Percentiles rank a stretch among this genome's conserved stretches.
phyloP scores from a whole-genome alignment of 768 basidiomycete species.

The Lactifluus pinguis region DNA sequence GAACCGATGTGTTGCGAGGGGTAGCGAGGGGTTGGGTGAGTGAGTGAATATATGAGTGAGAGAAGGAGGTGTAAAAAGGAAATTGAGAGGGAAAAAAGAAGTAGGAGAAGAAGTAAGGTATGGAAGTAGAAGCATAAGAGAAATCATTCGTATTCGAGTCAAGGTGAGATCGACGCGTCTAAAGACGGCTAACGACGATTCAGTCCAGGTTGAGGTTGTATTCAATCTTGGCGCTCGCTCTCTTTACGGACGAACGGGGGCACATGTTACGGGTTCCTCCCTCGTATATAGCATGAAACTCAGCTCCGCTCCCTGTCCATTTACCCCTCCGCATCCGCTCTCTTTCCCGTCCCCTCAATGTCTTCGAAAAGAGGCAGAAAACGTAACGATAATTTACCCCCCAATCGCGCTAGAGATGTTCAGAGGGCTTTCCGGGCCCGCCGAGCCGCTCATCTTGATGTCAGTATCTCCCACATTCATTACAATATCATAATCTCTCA shows the following conservation, averaged over 20 bases:
- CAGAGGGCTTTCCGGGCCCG: slow-evolving; percentile 85
- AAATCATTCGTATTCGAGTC: too few species aligned
- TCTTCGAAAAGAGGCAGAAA: slow-evolving; percentile 85
- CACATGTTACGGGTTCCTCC: slow-evolving; percentile 29
- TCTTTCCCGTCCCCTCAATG: slow-evolving; percentile 33
- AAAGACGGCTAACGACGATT: slow-evolving; percentile 22
- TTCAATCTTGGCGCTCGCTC: slow-evolving; percentile 18
- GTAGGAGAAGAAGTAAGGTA: too few species aligned
- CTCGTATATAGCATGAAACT: slow-evolving; percentile 22
- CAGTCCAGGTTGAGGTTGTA: not conserved
- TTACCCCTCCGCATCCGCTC: slow-evolving; percentile 26
- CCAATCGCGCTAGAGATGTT: slow-evolving; percentile 78
- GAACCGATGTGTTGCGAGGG: slow-evolving; percentile 12
- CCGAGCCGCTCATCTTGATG: slow-evolving; percentile 80
- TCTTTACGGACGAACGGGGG: slow-evolving; percentile 17
- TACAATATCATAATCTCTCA: slow-evolving; percentile 24
- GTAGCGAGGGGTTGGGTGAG: not conserved
- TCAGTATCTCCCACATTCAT: slow-evolving; percentile 29
- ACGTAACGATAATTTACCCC: slow-evolving; percentile 70
- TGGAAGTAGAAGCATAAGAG: not conserved
- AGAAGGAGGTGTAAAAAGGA: not conserved
- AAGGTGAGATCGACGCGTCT: slow-evolving; percentile 25
- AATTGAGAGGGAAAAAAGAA: not conserved
- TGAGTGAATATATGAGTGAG: not conserved
- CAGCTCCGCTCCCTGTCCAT: slow-evolving; percentile 27